Evolutionary conservation across 2,329 filamentous ascomycete species (phyloP), one percentile per base, ranked within the genome.

Genomic region (Sclerotinia borealis): DNA sequence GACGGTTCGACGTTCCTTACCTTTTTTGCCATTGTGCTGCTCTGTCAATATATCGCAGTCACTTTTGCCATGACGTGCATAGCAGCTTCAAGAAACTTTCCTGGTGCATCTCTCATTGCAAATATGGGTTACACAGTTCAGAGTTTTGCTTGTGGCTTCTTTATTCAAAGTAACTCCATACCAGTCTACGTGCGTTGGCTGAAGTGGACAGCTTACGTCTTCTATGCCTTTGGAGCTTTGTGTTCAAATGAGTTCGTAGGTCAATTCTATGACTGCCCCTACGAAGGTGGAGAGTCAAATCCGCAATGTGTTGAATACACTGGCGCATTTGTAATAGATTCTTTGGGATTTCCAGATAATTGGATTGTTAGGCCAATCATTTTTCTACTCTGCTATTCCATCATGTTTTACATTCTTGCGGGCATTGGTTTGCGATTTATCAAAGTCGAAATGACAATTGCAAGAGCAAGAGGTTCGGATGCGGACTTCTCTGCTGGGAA

Each of bases 151-250:
- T 91, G 89, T 67, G 90, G 90, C 1, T 92, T 88, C 74, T 92
- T 93, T 68, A 85, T 92, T 17, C 89, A 92, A 72, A 80, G 81
- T 13, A 85, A 90, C 60, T 85, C 86, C 6, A 89, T 93, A 4
- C 88, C 90, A 0, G 79, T 92, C 1, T 93, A 92, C 69, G 84
- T 91, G n/a, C 81, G 89, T 62, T 93, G 90, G 90, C 77, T 90
- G 1, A 92, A 91, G 72, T 89, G 85, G 78, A 80, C 81, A 29
- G 82, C 84, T 1, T 88, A 86, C 67, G 80, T 82, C 27, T 89
- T 85, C 71, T 92, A 92, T 69, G 83, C 82, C 0, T 91, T 92
- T 69, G 86, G 88, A 0, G 88, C 88, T 2, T 80, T 92, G 8
- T 85, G 80, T 50, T 84, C 83, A 2, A 93, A 93, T 66, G 90